A percentile compares a stretch with the other conserved stretches of the same genome.
These are phyloP conservation scores for Blastocystis sp. DNA, from an alignment of 352 stramenopile species.

Conservation along the genomic window DNA sequence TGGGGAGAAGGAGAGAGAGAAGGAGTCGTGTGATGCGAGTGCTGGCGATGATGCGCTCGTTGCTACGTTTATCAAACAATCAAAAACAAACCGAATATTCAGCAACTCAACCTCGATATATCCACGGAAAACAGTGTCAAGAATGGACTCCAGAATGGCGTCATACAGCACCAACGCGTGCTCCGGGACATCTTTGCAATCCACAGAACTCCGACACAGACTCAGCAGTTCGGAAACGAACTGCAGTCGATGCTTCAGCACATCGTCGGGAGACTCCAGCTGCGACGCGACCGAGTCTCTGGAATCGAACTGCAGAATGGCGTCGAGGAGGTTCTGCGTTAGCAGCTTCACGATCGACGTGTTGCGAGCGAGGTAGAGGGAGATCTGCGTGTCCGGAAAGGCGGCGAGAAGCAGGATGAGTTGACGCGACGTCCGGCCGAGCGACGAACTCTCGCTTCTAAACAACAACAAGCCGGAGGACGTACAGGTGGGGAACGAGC, in stretches of 20 bases:
- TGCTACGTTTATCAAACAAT: neutral
- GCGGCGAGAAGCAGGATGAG: constrained; percentile 48
- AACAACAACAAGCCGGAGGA: neutral
- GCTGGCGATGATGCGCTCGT: constrained; percentile 14
- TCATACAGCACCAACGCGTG: neutral
- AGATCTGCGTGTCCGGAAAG: constrained; percentile 41
- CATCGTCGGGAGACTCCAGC: neutral
- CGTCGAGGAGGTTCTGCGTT: constrained; percentile 45
- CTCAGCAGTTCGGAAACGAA: constrained; percentile 25
- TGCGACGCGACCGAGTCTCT: neutral
- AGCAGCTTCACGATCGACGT: constrained; percentile 23
- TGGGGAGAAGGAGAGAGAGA: neutral
- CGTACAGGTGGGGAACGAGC: constrained; percentile 42
- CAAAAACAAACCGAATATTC: neutral
- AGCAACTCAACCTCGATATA: constrained; percentile 37
- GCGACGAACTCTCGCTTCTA: constrained; percentile 42
- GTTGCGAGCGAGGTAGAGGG: constrained; percentile 27
- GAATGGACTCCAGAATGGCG: neutral
- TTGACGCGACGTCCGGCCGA: constrained; percentile 16
- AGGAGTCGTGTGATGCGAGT: constrained; percentile 9
- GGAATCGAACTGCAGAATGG: neutral
- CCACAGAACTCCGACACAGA: neutral
- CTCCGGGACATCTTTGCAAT: constrained; percentile 22
- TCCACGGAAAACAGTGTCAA: neutral
- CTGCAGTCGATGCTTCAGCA: neutral